Evolutionary conservation across 2,329 filamentous ascomycete genomes (phyloP).

Genomic region (Apiospora aurea): DNA sequence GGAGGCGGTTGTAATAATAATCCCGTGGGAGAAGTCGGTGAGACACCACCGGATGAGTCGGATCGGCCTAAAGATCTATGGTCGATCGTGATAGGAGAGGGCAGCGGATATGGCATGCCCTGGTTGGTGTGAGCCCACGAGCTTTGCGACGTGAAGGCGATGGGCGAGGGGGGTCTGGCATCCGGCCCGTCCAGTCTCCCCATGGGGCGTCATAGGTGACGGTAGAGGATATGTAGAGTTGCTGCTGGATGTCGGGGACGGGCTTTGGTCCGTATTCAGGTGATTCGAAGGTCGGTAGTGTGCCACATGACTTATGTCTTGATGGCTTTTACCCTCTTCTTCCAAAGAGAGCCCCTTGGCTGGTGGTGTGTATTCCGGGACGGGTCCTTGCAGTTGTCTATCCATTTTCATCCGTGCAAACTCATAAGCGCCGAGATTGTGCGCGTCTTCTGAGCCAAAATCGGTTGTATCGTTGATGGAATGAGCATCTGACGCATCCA

Average conservation of each 20-base stretch:
- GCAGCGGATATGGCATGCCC: slow-evolving; percentile 34
- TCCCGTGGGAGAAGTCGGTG: slow-evolving; percentile 33
- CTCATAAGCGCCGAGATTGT: slow-evolving; percentile 57
- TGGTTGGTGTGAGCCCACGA: slow-evolving; percentile 39
- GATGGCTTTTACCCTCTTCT: slow-evolving; percentile 42
- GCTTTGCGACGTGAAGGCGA: slow-evolving; percentile 45
- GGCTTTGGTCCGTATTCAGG: slow-evolving; percentile 38
- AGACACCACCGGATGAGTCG: slow-evolving; percentile 37
- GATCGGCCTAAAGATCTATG: slow-evolving; percentile 37
- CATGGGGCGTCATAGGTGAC: slow-evolving; percentile 57
- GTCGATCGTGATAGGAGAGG: slow-evolving; percentile 37
- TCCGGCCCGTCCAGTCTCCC: slow-evolving; percentile 49
- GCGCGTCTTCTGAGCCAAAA: slow-evolving; percentile 48
- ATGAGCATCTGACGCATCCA: slow-evolving; percentile 52
- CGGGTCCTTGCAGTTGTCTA: slow-evolving; percentile 57
- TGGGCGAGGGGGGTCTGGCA: slow-evolving; percentile 52
- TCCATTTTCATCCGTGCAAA: slow-evolving; percentile 58
- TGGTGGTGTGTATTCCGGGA: slow-evolving; percentile 56
- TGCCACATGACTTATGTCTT: slow-evolving; percentile 43
- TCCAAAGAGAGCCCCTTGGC: slow-evolving; percentile 45
- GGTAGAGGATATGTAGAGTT: slow-evolving; percentile 48
- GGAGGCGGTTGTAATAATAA: slow-evolving; percentile 36
- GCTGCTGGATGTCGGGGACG: slow-evolving; percentile 43
- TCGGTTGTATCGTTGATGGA: slow-evolving; percentile 49
- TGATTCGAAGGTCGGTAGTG: slow-evolving; percentile 45